Percentiles rank a stretch among this genome's conserved stretches.
Conservation (phyloP, 1,284 basidiomycete species). For the Malassezia dermatis region DNA sequence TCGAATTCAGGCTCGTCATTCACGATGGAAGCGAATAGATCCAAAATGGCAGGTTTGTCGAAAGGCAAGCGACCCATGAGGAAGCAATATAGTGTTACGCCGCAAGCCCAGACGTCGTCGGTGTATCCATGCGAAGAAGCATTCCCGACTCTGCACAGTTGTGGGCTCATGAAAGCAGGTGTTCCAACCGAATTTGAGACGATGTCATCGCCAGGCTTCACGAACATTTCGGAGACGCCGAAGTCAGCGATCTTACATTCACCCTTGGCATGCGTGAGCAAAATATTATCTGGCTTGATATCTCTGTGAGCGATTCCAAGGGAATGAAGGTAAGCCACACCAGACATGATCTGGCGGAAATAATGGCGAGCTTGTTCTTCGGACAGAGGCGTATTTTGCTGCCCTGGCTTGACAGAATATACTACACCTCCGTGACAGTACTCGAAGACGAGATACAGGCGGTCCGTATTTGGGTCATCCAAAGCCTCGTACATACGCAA, state of each 20-base stretch:
- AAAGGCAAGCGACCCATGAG: constrained; percentile 53
- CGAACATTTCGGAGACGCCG: constrained; percentile 55
- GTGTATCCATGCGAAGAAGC: constrained; percentile 50
- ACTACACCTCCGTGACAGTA: constrained; percentile 51
- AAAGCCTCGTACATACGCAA: constrained; percentile 54
- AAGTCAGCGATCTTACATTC: constrained; percentile 56
- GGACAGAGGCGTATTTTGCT: constrained; percentile 35
- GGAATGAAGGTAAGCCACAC: constrained; percentile 53
- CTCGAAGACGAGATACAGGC: constrained; percentile 51
- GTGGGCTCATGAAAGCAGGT: constrained; percentile 56
- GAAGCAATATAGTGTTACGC: constrained; percentile 55
- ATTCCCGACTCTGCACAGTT: constrained; percentile 43
- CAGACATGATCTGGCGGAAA: constrained; percentile 54
- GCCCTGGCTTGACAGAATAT: constrained; percentile 49
- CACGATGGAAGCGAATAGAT: constrained; percentile 52
- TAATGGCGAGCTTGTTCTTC: constrained; percentile 50
- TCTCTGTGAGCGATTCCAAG: constrained; percentile 54
- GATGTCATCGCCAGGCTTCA: constrained; percentile 49
- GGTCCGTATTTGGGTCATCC: constrained; percentile 53
- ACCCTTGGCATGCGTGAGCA: constrained; percentile 51
- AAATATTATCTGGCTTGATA: constrained; percentile 55
- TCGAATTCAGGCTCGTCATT: constrained; percentile 44
- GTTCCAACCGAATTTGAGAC: constrained; percentile 51
- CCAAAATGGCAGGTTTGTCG: constrained; percentile 51
- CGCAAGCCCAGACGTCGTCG: constrained; percentile 55